Conservation (phyloP, 495 filamentous ascomycete species). For the Staphylotrichum longicolle region DNA sequence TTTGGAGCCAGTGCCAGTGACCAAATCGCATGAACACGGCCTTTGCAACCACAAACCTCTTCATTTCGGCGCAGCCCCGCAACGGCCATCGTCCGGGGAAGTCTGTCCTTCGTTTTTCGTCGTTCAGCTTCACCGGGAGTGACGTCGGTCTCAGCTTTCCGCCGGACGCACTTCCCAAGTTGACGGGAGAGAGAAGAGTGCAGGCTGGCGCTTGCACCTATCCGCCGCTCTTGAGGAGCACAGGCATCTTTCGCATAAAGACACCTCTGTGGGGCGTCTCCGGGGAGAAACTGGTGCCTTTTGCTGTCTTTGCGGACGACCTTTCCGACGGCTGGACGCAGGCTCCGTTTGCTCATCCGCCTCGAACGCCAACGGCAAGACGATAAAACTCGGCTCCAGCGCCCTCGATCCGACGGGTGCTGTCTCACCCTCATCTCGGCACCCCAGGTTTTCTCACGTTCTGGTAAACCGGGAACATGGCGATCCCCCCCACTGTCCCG, state of each 20-base stretch:
- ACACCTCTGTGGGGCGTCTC: too few relatives aligned
- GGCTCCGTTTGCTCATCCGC: constrained; percentile 1
- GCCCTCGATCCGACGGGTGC: too few relatives aligned
- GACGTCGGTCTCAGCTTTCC: neutral
- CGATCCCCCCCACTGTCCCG: constrained; percentile 34
- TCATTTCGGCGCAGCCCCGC: constrained; percentile 20
- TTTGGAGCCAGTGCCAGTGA: constrained; percentile 9
- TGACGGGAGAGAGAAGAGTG: neutral
- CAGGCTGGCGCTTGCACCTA: constrained; percentile 7
- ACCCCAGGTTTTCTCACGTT: constrained; percentile 4
- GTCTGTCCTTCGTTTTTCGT: neutral
- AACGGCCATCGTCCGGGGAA: constrained; percentile 8
- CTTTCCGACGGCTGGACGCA: constrained; percentile 6
- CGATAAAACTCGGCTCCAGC: neutral
- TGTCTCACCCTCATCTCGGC: constrained; percentile 9
- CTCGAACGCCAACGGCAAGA: neutral
- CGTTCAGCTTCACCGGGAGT: constrained; percentile 3
- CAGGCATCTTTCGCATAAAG: too few relatives aligned
- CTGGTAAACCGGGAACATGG: constrained; percentile 30
- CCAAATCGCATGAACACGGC: constrained; percentile 30
- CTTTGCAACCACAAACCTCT: constrained; percentile 25
- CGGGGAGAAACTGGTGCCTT: neutral
- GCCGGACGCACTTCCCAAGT: neutral
- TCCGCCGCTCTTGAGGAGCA: neutral
- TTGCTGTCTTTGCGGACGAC: neutral